Conservation (phyloP, 257 asterid species). For the Solanum neorickii region DNA sequence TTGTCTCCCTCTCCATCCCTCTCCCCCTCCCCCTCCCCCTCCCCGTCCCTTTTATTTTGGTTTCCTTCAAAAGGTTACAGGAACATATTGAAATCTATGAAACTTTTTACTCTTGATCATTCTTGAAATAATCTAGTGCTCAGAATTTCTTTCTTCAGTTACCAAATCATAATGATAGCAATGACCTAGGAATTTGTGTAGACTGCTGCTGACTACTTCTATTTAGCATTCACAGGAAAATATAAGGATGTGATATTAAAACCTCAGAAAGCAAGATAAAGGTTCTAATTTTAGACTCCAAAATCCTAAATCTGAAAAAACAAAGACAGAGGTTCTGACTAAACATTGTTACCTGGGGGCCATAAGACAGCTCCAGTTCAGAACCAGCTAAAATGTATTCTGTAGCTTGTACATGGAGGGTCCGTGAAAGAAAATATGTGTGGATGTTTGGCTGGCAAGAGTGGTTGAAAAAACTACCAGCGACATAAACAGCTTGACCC, state of each 20-base stretch:
- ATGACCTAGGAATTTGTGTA: background rate
- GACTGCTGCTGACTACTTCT: background rate
- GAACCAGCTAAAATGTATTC: conserved; percentile 52
- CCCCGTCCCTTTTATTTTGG: background rate
- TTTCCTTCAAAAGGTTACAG: background rate
- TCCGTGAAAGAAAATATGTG: conserved; percentile 75
- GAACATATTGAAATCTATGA: background rate
- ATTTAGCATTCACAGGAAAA: background rate
- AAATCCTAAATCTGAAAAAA: background rate
- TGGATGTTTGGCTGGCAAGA: conserved; percentile 86
- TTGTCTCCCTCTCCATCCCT: background rate
- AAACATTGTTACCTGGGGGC: conserved; percentile 43
- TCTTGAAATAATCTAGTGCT: background rate
- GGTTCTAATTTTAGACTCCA: background rate
- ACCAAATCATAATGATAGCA: background rate
- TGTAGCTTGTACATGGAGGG: conserved; percentile 67
- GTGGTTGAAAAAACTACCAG: conserved; percentile 86
- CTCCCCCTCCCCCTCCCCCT: background rate
- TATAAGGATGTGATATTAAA: background rate
- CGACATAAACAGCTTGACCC: conserved; percentile 78
- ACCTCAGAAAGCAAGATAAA: background rate
- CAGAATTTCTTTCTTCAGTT: background rate
- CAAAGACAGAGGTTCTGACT: background rate
- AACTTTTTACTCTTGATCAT: background rate
- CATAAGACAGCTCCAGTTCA: conserved; percentile 83